Evolutionary conservation across 495 filamentous ascomycete species (phyloP), one percentile per base, ranked within the genome.

Genomic region (Xylaria acuta): DNA sequence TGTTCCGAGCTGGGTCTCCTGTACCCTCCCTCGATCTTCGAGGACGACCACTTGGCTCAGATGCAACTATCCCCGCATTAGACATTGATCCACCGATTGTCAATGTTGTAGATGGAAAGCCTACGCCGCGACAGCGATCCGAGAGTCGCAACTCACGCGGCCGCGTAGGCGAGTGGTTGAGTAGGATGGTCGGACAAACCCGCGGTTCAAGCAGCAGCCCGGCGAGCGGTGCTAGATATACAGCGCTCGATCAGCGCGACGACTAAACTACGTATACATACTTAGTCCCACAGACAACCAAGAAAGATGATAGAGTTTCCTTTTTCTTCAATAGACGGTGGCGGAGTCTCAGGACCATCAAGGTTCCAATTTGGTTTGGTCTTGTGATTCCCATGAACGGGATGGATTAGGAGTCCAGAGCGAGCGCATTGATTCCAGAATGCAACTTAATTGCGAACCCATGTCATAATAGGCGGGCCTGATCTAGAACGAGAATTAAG

Each of bases 1-100:
- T 97, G 16, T 88, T 95, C 77, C 86, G 88, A 49, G 84, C 87
- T 30, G 84, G 84, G 36, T 97, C 95, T 12, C 94, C 94, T 32
- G 89, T 94, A 1, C 90, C 93, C 18, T 93, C 90, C 0, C 88
- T 96, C 65, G 92, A 95, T 78, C 88, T 94, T 66, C 89, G 91
- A 64, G 80, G 79, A 70, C 75, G 78, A 20, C 75, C 74, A 32
- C 64, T 84, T 34, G 78, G 77, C 8, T 72, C 80, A 6, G 77
- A 78, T 8, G 75, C 73, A 20, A 80, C 80, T 0, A 80, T 83
- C 18, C 83, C 84, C 1, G 76, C 81, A 3, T 74, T 85, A 58
- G 70, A 78, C 27, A 77, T 86, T 22, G 82, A 85, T 7, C 82
- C 83, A 9, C 82, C 83, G 1, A 71, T 71, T 0, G 73, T 82